These are phyloP conservation scores for Toxoplasma gondii DNA, from an alignment of 169 alveolate species.

Conservation along the genomic window DNA sequence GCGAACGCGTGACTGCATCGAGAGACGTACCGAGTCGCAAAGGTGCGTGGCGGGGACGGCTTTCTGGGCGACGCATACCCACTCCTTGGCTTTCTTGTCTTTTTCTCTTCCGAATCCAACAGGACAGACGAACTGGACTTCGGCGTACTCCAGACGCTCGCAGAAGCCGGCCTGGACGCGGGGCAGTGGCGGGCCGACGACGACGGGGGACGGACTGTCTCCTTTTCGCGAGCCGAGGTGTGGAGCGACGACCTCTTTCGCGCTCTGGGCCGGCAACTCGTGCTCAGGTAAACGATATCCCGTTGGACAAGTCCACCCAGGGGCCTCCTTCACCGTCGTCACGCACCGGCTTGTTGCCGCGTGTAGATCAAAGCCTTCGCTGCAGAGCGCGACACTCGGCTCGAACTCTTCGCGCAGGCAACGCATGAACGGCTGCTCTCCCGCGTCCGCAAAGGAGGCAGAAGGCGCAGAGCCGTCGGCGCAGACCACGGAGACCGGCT, in stretches of 20 bases:
- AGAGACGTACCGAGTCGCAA: background rate
- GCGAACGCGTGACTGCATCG: no score
- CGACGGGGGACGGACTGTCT: background rate
- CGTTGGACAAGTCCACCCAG: slow-evolving; percentile 15
- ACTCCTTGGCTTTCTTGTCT: slow-evolving; percentile 33
- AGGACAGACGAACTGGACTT: slow-evolving; percentile 14
- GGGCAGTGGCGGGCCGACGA: slow-evolving; percentile 29
- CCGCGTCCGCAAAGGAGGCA: background rate
- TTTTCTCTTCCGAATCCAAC: background rate
- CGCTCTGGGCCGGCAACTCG: slow-evolving; percentile 36
- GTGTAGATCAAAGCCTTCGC: background rate
- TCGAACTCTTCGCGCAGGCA: background rate
- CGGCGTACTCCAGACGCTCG: slow-evolving; percentile 12
- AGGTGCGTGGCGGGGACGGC: background rate
- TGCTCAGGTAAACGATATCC: background rate
- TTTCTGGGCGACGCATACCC: slow-evolving; percentile 18
- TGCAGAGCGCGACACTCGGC: slow-evolving; percentile 18
- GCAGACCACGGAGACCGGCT: background rate
- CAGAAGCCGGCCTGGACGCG: slow-evolving; percentile 18
- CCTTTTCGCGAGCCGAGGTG: slow-evolving; percentile 13
- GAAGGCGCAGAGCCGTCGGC: background rate
- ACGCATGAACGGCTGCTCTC: background rate
- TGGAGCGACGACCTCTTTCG: slow-evolving; percentile 7
- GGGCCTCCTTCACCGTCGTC: background rate
- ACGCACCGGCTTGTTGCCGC: background rate